Percentiles rank a stretch among this genome's conserved stretches.
Conservation (phyloP, 345 rosid species). For the Syzygium grande region DNA sequence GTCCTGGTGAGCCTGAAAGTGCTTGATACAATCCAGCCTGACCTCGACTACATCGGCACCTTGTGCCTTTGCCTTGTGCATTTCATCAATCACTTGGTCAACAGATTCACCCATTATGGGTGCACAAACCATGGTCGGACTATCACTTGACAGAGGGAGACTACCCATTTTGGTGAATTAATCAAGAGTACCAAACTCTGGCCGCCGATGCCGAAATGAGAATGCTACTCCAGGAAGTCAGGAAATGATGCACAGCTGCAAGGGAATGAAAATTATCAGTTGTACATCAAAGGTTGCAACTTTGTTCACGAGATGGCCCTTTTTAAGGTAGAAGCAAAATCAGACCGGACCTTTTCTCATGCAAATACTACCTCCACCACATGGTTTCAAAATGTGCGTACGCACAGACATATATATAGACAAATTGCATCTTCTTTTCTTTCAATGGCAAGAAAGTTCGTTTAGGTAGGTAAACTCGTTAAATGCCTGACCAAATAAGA, state of each 20-base stretch:
- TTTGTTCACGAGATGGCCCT: not conserved
- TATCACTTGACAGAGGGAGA: not conserved
- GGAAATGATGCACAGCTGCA: not conserved
- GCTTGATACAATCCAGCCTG: conserved; percentile 33
- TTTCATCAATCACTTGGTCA: conserved; percentile 1
- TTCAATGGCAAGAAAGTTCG: not conserved
- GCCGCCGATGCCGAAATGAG: not conserved
- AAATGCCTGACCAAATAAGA: not conserved
- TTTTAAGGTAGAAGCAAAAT: not conserved
- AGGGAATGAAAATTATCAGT: not conserved
- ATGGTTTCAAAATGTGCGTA: not conserved
- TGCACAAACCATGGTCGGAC: not conserved
- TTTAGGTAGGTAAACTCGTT: not conserved
- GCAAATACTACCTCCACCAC: not conserved
- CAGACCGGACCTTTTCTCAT: not conserved
- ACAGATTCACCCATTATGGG: conserved; percentile 6
- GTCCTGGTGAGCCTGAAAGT: conserved; percentile 30
- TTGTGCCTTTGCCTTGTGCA: conserved; percentile 25
- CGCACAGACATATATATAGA: not conserved
- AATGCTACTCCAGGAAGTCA: not conserved
- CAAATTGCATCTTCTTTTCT: not conserved
- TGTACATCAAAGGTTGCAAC: not conserved
- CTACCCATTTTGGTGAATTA: not conserved
- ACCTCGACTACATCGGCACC: conserved; percentile 51
- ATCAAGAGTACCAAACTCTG: not conserved